These are phyloP conservation scores for Neonectria magnoliae DNA, from an alignment of 2,329 filamentous ascomycete species.

Conservation along the genomic window DNA sequence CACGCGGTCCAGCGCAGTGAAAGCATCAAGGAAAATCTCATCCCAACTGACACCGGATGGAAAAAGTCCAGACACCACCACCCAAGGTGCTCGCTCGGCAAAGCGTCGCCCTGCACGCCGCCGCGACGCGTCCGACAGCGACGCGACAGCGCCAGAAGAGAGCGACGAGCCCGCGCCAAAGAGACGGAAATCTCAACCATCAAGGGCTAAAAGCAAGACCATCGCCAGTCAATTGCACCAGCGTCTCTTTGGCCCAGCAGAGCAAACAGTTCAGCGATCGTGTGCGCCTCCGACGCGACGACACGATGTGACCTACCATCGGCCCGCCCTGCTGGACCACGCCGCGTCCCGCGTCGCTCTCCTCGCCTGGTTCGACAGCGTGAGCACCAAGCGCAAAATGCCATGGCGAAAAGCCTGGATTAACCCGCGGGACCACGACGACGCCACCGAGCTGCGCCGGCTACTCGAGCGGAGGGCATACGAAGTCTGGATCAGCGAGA, in stretches of 20 bases:
- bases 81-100: slow-evolving; percentile 18
- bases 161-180: slow-evolving; percentile 34
- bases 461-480: slow-evolving; percentile 66
- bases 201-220: slow-evolving; percentile 28
- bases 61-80: slow-evolving; percentile 2
- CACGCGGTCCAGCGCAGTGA: slow-evolving; percentile 34
- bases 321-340: slow-evolving; percentile 58
- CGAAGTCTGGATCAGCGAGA: slow-evolving; percentile 73
- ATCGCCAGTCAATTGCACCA: slow-evolving; percentile 26
- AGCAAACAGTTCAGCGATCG: slow-evolving; percentile 2
- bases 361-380: slow-evolving; percentile 62
- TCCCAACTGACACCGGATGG: slow-evolving; percentile 32
- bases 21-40: slow-evolving; percentile 34
- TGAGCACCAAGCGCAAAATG: slow-evolving; percentile 61
- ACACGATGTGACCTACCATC: slow-evolving; percentile 59
- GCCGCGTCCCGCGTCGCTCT: slow-evolving; percentile 48
- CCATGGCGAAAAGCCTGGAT: slow-evolving; percentile 70
- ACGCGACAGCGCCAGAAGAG: slow-evolving; percentile 33
- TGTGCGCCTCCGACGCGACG: slow-evolving; percentile 35
- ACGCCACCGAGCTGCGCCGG: slow-evolving; percentile 49
- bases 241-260: slow-evolving; percentile 28
- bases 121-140: slow-evolving; percentile 36
- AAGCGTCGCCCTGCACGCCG: slow-evolving; percentile 29
- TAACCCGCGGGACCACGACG: slow-evolving; percentile 48
- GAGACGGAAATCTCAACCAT: slow-evolving; percentile 34